Evolutionary conservation across 2,329 filamentous ascomycete genomes (phyloP).

Genomic region (Aspergillus awamori): DNA sequence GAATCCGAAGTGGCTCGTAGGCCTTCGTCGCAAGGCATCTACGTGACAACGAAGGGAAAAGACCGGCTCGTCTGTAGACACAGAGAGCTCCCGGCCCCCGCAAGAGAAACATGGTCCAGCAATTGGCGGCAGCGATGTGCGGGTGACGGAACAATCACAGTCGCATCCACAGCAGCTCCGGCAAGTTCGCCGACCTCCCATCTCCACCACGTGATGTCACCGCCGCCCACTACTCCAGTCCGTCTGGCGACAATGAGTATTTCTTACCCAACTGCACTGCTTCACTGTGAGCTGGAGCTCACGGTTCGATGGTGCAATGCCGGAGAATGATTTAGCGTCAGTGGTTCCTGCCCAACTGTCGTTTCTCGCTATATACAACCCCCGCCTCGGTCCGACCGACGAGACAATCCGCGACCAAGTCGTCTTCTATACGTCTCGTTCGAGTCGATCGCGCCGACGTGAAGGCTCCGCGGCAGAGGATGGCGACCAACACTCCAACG

Average conservation of each 20-base stretch:
- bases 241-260: slow-evolving; percentile 13
- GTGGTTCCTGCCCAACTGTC: slow-evolving; percentile 79
- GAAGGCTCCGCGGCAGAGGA: slow-evolving; percentile 23
- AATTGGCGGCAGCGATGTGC: slow-evolving; percentile 8
- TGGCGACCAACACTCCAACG: slow-evolving; percentile 46
- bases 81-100: slow-evolving; percentile 26
- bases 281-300: slow-evolving; percentile 19
- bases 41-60: slow-evolving; percentile 15
- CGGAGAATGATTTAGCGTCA: slow-evolving; percentile 38
- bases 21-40: slow-evolving; percentile 36
- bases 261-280: slow-evolving; percentile 1
- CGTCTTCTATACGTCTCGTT: slow-evolving; percentile 80
- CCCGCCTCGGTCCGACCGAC: slow-evolving; percentile 71
- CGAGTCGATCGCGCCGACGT: slow-evolving; percentile 31
- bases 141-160: neutral
- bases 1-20: slow-evolving; percentile 69
- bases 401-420: slow-evolving; percentile 80
- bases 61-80: slow-evolving; percentile 23
- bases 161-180: slow-evolving; percentile 18
- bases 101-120: slow-evolving; percentile 29
- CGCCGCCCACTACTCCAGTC: slow-evolving; percentile 24
- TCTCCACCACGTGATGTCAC: slow-evolving; percentile 39
- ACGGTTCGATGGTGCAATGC: slow-evolving; percentile 39
- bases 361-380: slow-evolving; percentile 95
- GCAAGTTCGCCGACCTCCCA: slow-evolving; percentile 13